These are phyloP conservation scores for Saprolegnia diclina DNA, from an alignment of 352 stramenopile genomes.

Conservation along the genomic window DNA sequence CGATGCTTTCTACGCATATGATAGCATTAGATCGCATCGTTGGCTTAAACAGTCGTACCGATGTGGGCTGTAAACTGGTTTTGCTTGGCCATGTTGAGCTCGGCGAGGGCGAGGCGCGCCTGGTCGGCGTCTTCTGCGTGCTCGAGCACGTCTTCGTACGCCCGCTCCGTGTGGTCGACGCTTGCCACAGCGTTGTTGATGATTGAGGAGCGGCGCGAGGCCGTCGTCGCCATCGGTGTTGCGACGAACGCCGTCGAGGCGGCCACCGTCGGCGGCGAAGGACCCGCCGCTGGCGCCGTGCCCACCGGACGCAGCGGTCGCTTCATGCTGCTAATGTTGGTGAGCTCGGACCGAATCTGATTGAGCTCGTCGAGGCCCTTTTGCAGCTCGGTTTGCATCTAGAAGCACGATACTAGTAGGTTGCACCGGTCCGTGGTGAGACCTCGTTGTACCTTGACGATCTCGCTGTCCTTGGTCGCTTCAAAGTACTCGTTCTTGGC, in stretches of 20 bases:
- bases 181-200: slow-evolving; percentile 16
- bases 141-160: slow-evolving; percentile 22
- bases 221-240: slow-evolving; percentile 7
- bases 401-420: neutral
- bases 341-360: slow-evolving; percentile 69
- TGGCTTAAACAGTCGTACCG: slow-evolving; percentile 1
- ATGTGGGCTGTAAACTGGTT: slow-evolving; percentile 47
- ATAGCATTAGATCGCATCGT: neutral
- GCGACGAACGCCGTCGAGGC: neutral
- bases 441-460: slow-evolving; percentile 49
- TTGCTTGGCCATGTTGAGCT: slow-evolving; percentile 52
- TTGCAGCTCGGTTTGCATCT: slow-evolving; percentile 73
- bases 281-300: neutral
- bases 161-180: slow-evolving; percentile 21
- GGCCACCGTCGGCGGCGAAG: neutral
- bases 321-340: slow-evolving; percentile 58
- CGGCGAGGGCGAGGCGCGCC: slow-evolving; percentile 53
- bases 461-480: slow-evolving; percentile 69
- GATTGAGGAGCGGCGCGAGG: slow-evolving; percentile 23
- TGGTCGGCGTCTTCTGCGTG: slow-evolving; percentile 33
- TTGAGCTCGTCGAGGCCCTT: slow-evolving; percentile 73
- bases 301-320: slow-evolving; percentile 45
- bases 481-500: slow-evolving; percentile 83
- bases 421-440: neutral
- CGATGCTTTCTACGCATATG: slow-evolving; percentile 42